Conservation (phyloP, 768 basidiomycete species). For the Psilocybe cyanescens region DNA sequence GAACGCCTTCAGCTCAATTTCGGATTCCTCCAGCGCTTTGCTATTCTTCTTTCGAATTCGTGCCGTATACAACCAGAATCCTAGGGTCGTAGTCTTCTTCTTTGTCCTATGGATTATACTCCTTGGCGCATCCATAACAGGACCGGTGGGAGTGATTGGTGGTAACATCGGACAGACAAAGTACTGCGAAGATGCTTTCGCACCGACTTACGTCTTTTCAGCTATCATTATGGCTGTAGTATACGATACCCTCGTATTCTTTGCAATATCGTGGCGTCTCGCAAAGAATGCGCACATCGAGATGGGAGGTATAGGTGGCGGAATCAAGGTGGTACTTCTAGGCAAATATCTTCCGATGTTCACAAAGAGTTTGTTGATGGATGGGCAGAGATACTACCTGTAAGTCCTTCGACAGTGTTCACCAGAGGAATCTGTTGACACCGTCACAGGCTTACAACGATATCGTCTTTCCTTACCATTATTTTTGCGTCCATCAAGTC, state of each 20-base stretch:
- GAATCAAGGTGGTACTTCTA: slow-evolving; percentile 17
- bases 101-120: slow-evolving; percentile 32
- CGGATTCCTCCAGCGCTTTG: slow-evolving; percentile 22
- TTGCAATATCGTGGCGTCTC: slow-evolving; percentile 33
- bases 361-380: slow-evolving; percentile 26
- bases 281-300: slow-evolving; percentile 15
- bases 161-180: slow-evolving; percentile 22
- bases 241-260: slow-evolving; percentile 33
- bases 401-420: slow-evolving; percentile 14
- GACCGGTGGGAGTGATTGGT: slow-evolving; percentile 23
- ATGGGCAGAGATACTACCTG: slow-evolving; percentile 37
- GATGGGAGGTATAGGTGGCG: slow-evolving; percentile 2
- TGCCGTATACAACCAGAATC: slow-evolving; percentile 26
- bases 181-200: slow-evolving; percentile 25
- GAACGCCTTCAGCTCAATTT: slow-evolving; percentile 16
- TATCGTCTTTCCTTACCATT: slow-evolving; percentile 3
- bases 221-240: slow-evolving; percentile 24
- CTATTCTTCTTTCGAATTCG: slow-evolving; percentile 32
- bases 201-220: slow-evolving; percentile 18
- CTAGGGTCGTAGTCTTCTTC: slow-evolving; percentile 23
- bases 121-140: slow-evolving; percentile 26
- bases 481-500: neutral
- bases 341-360: slow-evolving; percentile 28
- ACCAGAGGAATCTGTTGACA: neutral
- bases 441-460: slow-evolving; percentile 20